phyloP scores from a whole-genome alignment of 1,284 basidiomycete species.

The Ustilago cynodontis region DNA sequence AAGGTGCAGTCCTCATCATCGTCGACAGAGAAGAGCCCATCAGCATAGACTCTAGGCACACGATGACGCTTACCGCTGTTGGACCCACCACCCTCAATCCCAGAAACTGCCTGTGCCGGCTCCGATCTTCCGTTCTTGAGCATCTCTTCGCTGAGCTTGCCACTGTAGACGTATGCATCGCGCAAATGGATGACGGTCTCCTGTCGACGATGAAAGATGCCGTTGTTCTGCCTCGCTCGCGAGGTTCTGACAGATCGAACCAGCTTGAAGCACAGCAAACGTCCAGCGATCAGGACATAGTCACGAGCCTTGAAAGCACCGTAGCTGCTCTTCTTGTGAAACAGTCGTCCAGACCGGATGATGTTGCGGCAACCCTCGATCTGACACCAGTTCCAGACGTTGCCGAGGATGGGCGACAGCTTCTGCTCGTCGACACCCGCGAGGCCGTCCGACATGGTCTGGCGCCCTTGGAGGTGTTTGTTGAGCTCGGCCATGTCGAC shows the following conservation, averaged over 20 bases:
- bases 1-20: constrained; percentile 69
- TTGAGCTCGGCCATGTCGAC: constrained; percentile 72
- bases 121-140: constrained; percentile 54
- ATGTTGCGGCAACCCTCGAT: constrained; percentile 81
- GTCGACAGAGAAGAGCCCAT: constrained; percentile 63
- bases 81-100: constrained; percentile 47
- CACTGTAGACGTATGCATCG: constrained; percentile 68
- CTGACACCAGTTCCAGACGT: constrained; percentile 84
- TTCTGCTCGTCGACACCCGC: constrained; percentile 39
- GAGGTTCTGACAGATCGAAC: constrained; percentile 59
- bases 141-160: constrained; percentile 60
- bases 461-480: constrained; percentile 28
- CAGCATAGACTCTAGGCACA: constrained; percentile 64
- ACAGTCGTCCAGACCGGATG: constrained; percentile 78
- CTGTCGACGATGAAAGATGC: constrained; percentile 65
- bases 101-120: constrained; percentile 46
- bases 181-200: constrained; percentile 64
- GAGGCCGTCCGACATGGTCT: constrained; percentile 6
- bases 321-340: constrained; percentile 72
- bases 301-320: constrained; percentile 57
- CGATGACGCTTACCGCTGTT: constrained; percentile 51
- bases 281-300: constrained; percentile 64
- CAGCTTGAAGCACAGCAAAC: constrained; percentile 63
- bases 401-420: constrained; percentile 75
- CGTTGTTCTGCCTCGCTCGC: constrained; percentile 67